Percentiles rank a stretch among this genome's conserved stretches.
Conservation (phyloP, 2,329 filamentous ascomycete species). For the Clonostachys solani region DNA sequence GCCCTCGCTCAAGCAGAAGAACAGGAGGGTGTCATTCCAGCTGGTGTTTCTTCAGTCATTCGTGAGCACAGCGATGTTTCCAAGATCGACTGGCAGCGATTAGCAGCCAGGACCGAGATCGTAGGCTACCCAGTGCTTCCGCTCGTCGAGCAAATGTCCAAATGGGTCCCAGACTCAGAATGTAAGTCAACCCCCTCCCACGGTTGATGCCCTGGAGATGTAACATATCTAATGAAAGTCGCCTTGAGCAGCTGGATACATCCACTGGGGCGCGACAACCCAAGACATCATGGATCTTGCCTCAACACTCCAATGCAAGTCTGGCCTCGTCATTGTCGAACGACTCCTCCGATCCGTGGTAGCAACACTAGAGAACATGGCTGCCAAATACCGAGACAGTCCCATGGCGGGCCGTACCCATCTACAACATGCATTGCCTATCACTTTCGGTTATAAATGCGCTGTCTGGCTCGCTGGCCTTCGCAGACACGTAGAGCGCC, state of each 20-base stretch:
- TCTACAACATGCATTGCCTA: conserved; percentile 51
- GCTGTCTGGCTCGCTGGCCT: conserved; percentile 49
- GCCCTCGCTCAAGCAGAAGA: conserved; percentile 47
- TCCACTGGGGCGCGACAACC: conserved; percentile 56
- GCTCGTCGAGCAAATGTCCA: conserved; percentile 33
- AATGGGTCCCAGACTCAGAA: too few relatives aligned
- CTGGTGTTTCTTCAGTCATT: conserved; percentile 18
- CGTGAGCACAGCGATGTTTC: conserved; percentile 21
- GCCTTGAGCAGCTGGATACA: conserved; percentile 23
- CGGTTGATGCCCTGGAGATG: too few relatives aligned
- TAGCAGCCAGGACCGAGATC: conserved; percentile 46
- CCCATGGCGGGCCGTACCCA: conserved; percentile 55
- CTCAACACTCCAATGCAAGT: conserved; percentile 46
- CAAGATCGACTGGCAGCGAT: conserved; percentile 12
- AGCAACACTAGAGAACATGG: conserved; percentile 31
- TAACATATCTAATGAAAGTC: too few relatives aligned
- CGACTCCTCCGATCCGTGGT: conserved; percentile 35
- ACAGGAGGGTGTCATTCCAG: conserved; percentile 35
- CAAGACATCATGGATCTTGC: conserved; percentile 57
- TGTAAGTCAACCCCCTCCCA: too few relatives aligned
- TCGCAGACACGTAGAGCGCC: conserved; percentile 39
- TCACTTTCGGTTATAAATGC: conserved; percentile 55
- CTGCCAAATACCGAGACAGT: conserved; percentile 40
- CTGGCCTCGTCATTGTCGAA: conserved; percentile 42
- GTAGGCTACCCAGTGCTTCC: conserved; percentile 51